phyloP scores from a whole-genome alignment of 2,329 filamentous ascomycete species.

The Xylaria arbuscula region DNA sequence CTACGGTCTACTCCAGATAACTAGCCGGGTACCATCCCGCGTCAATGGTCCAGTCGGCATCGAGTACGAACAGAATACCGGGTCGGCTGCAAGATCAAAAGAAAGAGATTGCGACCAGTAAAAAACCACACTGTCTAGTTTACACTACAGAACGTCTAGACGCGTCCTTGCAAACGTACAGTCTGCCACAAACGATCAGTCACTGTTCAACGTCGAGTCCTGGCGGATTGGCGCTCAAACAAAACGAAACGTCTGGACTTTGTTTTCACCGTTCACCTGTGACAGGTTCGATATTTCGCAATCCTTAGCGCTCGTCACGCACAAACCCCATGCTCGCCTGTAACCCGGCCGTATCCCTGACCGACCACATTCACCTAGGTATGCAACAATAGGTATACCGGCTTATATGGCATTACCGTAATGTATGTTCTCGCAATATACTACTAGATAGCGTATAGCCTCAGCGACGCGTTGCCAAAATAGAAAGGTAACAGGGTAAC shows the following conservation, averaged over 20 bases:
- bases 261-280: conserved; percentile 1
- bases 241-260: conserved; percentile 23
- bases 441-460: neutral
- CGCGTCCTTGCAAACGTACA: conserved; percentile 13
- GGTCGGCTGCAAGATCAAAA: conserved; percentile 1
- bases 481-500: conserved; percentile 2
- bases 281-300: conserved; percentile 30
- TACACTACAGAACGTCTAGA: neutral
- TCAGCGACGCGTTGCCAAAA: conserved; percentile 12
- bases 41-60: conserved; percentile 23
- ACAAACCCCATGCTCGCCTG: conserved; percentile 17
- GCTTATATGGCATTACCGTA: conserved; percentile 4
- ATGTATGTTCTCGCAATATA: neutral
- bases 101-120: conserved; percentile 13
- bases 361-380: conserved; percentile 10
- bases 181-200: conserved; percentile 22
- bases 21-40: conserved; percentile 24
- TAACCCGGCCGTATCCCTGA: conserved; percentile 12
- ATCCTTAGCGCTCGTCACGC: conserved; percentile 13
- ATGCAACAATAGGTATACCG: neutral
- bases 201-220: conserved; percentile 17
- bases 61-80: conserved; percentile 17
- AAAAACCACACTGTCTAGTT: neutral
- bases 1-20: conserved; percentile 13
- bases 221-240: conserved; percentile 6